Percentiles rank a stretch among this genome's conserved stretches.
phyloP scores from a whole-genome alignment of 2,329 filamentous ascomycete species.

The Xenoacremonium recifei region DNA sequence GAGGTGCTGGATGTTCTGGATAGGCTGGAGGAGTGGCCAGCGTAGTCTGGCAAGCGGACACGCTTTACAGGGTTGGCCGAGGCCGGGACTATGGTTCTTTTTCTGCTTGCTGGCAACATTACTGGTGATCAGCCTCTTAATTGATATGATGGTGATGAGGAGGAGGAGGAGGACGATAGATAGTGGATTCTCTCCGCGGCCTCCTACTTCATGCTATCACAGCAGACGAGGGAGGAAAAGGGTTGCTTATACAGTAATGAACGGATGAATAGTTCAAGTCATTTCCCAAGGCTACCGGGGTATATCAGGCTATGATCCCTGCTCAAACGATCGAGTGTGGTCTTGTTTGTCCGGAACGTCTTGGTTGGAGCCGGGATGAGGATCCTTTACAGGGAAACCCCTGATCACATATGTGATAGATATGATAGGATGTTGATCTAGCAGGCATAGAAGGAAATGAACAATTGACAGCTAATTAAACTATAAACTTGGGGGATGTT shows the following conservation, averaged over 20 bases:
- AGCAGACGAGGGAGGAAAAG: background rate
- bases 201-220: background rate
- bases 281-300: background rate
- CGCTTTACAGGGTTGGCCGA: background rate
- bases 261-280: background rate
- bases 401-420: background rate
- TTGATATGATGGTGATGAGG: background rate
- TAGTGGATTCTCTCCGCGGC: background rate
- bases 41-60: background rate
- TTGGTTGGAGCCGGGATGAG: background rate
- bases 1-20: too few relatives aligned
- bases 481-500: too few relatives aligned
- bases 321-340: background rate
- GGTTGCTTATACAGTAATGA: background rate
- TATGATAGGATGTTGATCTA: background rate
- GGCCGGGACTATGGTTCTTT: background rate
- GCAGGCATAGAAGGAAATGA: too few relatives aligned
- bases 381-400: too few relatives aligned
- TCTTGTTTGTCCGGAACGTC: too few relatives aligned
- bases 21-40: too few relatives aligned
- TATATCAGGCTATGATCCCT: background rate
- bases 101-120: background rate
- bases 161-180: background rate
- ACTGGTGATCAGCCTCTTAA: too few relatives aligned
- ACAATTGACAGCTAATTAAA: too few relatives aligned